These are phyloP conservation scores for Fragaria ananassa DNA, from an alignment of 306 rosid species.

Conservation along the genomic window DNA sequence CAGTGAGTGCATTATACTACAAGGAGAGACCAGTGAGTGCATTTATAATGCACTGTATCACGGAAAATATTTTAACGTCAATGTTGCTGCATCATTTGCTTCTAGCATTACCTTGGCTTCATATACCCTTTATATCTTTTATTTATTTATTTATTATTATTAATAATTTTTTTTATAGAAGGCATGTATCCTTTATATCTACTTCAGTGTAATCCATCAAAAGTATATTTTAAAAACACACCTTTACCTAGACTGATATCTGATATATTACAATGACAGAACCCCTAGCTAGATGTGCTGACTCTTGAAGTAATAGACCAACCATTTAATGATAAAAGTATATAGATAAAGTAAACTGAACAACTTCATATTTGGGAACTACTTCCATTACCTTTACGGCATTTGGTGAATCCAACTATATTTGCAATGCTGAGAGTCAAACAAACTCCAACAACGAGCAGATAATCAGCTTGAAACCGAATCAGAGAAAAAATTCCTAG, in stretches of 20 bases:
- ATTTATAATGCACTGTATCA: background rate
- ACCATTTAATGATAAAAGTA: background rate
- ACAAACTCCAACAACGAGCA: conserved; percentile 93
- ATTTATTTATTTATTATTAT: no score
- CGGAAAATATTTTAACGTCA: background rate
- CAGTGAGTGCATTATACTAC: background rate
- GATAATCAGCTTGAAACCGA: conserved; percentile 97
- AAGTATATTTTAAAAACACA: background rate
- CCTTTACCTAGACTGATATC: background rate
- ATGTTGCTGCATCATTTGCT: background rate
- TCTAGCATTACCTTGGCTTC: background rate
- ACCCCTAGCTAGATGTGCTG: background rate
- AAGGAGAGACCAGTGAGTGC: background rate
- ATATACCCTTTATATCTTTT: no score
- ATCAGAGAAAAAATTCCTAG: conserved; percentile 89
- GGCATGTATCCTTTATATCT: no score
- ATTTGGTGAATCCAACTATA: conserved; percentile 92
- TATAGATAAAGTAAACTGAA: conserved; percentile 18
- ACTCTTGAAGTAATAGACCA: background rate
- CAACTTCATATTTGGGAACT: conserved; percentile 9
- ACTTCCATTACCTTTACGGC: conserved; percentile 72
- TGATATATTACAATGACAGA: background rate
- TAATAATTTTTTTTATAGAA: no score
- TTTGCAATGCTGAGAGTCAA: conserved; percentile 91
- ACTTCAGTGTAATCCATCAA: background rate